A percentile compares a stretch with the other conserved stretches of the same genome.
Conservation (phyloP, 2,329 filamentous ascomycete species). For the Coniochaeta sp. region DNA sequence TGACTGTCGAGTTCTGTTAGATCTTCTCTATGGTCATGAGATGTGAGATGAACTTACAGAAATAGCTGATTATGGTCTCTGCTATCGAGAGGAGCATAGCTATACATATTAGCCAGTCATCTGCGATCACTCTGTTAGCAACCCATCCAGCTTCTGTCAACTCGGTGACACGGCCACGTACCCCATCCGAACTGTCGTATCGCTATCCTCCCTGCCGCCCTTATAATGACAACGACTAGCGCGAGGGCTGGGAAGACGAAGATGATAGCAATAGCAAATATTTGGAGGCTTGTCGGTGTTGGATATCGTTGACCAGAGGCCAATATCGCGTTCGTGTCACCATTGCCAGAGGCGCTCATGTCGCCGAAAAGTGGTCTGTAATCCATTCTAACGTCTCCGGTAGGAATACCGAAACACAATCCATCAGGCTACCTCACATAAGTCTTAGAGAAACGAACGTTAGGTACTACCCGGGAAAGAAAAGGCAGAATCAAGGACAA, state of each 20-base stretch:
- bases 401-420: not conserved
- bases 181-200: conserved; percentile 16
- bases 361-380: not conserved
- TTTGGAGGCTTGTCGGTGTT: conserved; percentile 15
- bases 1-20: conserved; percentile 11
- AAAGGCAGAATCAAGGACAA: not conserved
- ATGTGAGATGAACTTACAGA: conserved; percentile 13
- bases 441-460: not conserved
- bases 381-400: not conserved
- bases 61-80: conserved; percentile 19
- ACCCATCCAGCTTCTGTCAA: not conserved
- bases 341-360: not conserved
- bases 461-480: not conserved
- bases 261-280: conserved; percentile 19
- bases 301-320: conserved; percentile 2
- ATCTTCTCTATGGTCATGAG: not conserved
- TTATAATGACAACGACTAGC: conserved; percentile 15
- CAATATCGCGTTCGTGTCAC: not conserved
- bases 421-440: conserved; percentile 1
- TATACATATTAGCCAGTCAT: conserved; percentile 22
- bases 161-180: not conserved
- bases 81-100: conserved; percentile 21
- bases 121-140: not conserved
- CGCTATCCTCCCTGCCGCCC: conserved; percentile 16
- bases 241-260: conserved; percentile 21